Percentiles rank a stretch among this genome's conserved stretches.
These are phyloP conservation scores for Flagelloscypha sp. DNA, from an alignment of 768 basidiomycete species.

Conservation along the genomic window DNA sequence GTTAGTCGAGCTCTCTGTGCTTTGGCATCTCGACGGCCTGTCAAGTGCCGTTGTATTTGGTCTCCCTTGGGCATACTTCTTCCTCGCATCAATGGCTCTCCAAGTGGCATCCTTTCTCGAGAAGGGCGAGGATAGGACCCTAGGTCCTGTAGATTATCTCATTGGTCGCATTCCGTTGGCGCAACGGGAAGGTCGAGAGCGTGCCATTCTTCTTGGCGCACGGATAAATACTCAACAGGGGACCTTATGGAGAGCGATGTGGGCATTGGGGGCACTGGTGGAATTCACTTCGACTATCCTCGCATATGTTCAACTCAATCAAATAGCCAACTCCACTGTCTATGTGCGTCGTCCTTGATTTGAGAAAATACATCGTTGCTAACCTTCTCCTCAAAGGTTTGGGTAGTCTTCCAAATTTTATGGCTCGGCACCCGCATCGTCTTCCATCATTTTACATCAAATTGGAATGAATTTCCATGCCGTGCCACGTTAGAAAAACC, in stretches of 20 bases:
- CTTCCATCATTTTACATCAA: conserved; percentile 14
- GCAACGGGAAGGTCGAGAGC: conserved; percentile 12
- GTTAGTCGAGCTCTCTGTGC: conserved; percentile 12
- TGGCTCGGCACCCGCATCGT: conserved; percentile 17
- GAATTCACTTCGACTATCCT: conserved; percentile 13
- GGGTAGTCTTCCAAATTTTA: conserved; percentile 17
- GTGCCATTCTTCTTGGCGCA: conserved; percentile 17
- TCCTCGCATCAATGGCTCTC: conserved; percentile 7
- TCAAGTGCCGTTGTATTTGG: conserved; percentile 9
- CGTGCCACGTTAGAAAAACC: no score
- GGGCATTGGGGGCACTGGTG: conserved; percentile 16
- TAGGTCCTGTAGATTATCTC: conserved; percentile 14
- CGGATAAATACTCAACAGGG: conserved; percentile 10
- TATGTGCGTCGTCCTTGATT: no score
- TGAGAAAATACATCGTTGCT: no score
- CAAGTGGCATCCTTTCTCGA: conserved; percentile 7
- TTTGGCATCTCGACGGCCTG: conserved; percentile 8
- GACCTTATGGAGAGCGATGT: conserved; percentile 14
- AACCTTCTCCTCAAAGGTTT: no score
- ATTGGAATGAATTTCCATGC: conserved; percentile 2
- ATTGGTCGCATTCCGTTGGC: conserved; percentile 15
- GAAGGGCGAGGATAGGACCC: conserved; percentile 2
- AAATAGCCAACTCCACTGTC: no score
- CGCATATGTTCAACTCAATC: conserved; percentile 11
- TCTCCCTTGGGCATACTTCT: conserved; percentile 16